Conservation (phyloP, 257 asterid species). For the Datura wrightii region DNA sequence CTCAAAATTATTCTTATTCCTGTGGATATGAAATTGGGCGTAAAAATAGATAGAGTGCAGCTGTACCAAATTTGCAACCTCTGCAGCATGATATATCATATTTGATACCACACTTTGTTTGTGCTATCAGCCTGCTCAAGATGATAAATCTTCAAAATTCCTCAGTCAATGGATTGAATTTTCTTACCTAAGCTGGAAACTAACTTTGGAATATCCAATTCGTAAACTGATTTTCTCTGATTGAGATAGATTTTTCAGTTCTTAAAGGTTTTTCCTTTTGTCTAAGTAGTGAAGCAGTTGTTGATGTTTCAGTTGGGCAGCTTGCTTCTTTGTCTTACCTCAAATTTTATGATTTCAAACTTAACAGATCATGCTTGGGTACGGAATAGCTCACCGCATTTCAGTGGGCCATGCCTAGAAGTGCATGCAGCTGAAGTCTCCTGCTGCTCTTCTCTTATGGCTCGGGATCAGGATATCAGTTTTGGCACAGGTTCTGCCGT, state of each 20-base stretch:
- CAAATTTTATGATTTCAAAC: background rate
- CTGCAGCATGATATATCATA: background rate
- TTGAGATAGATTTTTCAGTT: background rate
- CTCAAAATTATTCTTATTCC: background rate
- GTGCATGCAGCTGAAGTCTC: slow-evolving; percentile 33
- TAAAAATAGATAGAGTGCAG: background rate
- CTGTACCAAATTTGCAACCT: background rate
- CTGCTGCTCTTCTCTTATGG: slow-evolving; percentile 43
- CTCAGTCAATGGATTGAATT: background rate
- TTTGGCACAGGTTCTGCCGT: slow-evolving; percentile 55
- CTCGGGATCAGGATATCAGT: slow-evolving; percentile 65
- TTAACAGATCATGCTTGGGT: slow-evolving; percentile 68
- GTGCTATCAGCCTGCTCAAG: slow-evolving; percentile 1
- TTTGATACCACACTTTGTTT: background rate
- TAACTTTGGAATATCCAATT: background rate
- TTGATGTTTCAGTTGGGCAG: background rate
- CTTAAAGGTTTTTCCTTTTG: background rate
- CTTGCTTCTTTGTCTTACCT: background rate
- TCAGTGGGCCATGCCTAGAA: slow-evolving; percentile 26
- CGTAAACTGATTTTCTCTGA: background rate
- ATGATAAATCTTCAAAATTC: background rate
- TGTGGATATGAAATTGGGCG: background rate
- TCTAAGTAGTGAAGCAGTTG: slow-evolving; percentile 22
- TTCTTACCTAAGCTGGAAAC: background rate
- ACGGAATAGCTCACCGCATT: slow-evolving; percentile 40